Base-by-base conservation (phyloP, 345 rosid species). In the Erodium maritimum region DNA sequence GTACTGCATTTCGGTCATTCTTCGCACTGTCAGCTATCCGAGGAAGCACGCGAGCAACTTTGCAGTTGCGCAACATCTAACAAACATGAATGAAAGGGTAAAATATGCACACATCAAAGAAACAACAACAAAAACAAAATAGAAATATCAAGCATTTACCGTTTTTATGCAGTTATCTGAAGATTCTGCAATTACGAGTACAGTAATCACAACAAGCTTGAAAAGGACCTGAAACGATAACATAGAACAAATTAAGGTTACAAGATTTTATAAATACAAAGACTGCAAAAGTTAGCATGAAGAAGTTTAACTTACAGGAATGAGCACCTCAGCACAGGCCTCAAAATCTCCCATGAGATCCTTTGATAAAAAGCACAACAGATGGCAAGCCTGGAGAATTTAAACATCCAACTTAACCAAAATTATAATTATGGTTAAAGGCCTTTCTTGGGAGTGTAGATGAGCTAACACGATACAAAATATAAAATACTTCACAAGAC, bases 161-260 rank as follows among this genome's bases (percentile, higher is more conserved):
- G 96, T 93, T 74, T 93, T 93, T 73, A 93, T 87, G 83, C 99
- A 93, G 81, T 77, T 93, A 75, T 93, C 99, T 1, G 99, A 90
- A 64, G 99, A 93, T 75, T 93, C 99, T 73, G 94, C 95, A 83
- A 93, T 93, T 69, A 93, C 99, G 75, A 93, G 99, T 62, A 89
- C 99, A 73, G 99, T 93, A 59, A 93, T 93, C 84, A 93, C 99
- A 71, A 93, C 99, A 69, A 93, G 79, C 95, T 93, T 93, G 90
- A 93, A 93, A 79, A 93, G 97, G 60, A 89, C 97, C 99, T 93
- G 91, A 76, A 78, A 82, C 66, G 75, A 81, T 71, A 42, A 3
- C 48, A 42, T 42, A 12, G 48, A 42, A 42, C 2, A 10, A 42
- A 42, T 10, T 42, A 42, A 42, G 17, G 14, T 10, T 42, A 3